Base-by-base conservation (phyloP, 2,329 filamentous ascomycete genomes). In the Aspergillus sclerotialis region DNA sequence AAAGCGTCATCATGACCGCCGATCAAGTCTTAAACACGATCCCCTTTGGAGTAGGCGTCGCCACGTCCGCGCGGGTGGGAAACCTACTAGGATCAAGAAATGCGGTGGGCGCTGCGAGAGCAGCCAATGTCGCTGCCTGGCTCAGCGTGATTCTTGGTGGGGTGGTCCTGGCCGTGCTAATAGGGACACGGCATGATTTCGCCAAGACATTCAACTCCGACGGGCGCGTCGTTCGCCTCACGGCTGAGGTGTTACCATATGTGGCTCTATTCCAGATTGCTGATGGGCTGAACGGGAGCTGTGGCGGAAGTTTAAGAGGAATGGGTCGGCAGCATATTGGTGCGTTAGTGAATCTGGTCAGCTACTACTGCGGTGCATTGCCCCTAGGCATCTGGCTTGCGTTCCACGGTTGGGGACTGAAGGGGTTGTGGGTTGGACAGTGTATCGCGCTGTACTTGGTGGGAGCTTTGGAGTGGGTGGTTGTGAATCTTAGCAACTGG, bases 181-280 rank as follows among this genome's bases (percentile, higher is more conserved):
- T 93, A 73, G 72, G 68, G 1, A 80, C 82, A 3, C 82, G 80
- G 42, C 66, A 87, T 45, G 69, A 80, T 15, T 88, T 90, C 44
- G 87, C 82, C 0, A 75, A 75, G 35, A 74, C 93, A 2, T 94
- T 94, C 67, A 93, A 89, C 50, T 75, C 88, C 42, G 85, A 94
- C 47, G 61, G 75, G 13, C 62, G 71, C 0, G 87, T 94, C 0
- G 70, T 93, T 28, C 65, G 56, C 7, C 73, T 94, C 1, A 89
- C 88, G 0, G 76, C 82, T 1, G 66, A 93, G 11, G 82, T 94
- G 16, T 80, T 94, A 69, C 88, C 88, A 0, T 90, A 80, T 49
- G 87, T 94, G 1, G 88, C 87, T 1, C 67, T 94, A 2, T 94
- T 94, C 61, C 87, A 94, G 64, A 89, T 94, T 39, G 86, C 87